Percentiles rank a stretch among this genome's conserved stretches.
Conservation (phyloP, 2,329 filamentous ascomycete genomes). For the Claviceps paspali region DNA sequence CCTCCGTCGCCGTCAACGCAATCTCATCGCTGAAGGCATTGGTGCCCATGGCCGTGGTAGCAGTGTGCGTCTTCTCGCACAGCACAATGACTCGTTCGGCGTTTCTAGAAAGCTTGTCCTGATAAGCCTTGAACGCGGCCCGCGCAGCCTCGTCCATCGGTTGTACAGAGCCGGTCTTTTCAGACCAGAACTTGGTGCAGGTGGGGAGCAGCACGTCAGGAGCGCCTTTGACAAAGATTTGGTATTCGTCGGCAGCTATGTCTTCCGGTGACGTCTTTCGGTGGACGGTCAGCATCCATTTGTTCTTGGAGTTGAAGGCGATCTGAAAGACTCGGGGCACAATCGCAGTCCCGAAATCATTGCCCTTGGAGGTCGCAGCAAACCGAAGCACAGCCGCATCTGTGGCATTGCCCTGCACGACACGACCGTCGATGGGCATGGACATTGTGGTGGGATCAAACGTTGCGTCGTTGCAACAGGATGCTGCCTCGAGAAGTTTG, state of each 20-base stretch:
- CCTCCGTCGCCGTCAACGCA: conserved; percentile 20
- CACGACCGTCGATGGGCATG: conserved; percentile 19
- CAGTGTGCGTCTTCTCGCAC: conserved; percentile 21
- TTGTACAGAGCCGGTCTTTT: conserved; percentile 15
- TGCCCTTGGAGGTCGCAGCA: conserved; percentile 13
- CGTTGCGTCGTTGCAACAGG: conserved; percentile 26
- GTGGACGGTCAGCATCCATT: conserved; percentile 31
- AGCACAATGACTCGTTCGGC: conserved; percentile 29
- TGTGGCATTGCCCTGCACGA: conserved; percentile 26
- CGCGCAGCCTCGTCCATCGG: conserved; percentile 19
- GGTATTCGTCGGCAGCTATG: conserved; percentile 15
- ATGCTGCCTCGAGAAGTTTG: conserved; percentile 16
- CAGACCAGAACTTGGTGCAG: conserved; percentile 22
- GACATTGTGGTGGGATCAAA: conserved; percentile 24
- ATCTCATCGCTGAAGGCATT: conserved; percentile 37
- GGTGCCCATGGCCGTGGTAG: conserved; percentile 16
- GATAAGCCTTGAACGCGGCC: conserved; percentile 19
- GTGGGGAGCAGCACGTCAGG: conserved; percentile 31
- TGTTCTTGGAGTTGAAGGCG: conserved; percentile 35
- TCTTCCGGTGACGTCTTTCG: conserved; percentile 11
- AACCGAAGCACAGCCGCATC: conserved; percentile 27
- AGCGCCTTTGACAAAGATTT: conserved; percentile 36
- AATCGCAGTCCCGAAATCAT: conserved; percentile 9
- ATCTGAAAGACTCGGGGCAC: conserved; percentile 22
- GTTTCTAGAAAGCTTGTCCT: conserved; percentile 24